Base-by-base conservation (phyloP, 2,329 filamentous ascomycete genomes). In the Colletotrichum destructivum region DNA sequence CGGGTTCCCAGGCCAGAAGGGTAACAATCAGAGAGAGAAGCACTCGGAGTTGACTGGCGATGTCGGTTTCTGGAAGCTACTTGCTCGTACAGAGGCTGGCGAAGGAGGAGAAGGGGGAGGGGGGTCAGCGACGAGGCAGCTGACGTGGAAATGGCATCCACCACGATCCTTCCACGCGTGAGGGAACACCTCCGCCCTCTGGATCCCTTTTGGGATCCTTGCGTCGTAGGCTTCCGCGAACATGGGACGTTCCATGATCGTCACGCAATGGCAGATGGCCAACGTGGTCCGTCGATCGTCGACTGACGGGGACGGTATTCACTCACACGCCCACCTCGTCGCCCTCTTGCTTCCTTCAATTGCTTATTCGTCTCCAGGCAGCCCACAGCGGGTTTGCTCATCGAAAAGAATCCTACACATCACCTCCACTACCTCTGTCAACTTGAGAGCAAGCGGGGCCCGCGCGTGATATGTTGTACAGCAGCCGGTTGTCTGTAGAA, bases 41-140 rank as follows among this genome's bases (percentile, higher is more conserved):
- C 44, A 40, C 15, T 40, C 42, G 23, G 16, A 13, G n/a, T 51
- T 5, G 8, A 35, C 31, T 35, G 59, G 16, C n/a, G 46, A 18
- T 16, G 4, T n/a, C 18, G 2, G 42, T 15, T 31, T 21, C 4
- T 26, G 16, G 18, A 9, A 26, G 18, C 60, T 6, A 40, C 11
- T 40, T 42, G 35, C n/a, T 35, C 9, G 40, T 15, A 18, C 46
- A 49, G 26, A 35, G 46, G 18, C 21, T 18, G 35, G 23, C 9
- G 23, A 44, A 31, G 31, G 47, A 51, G 8, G 35, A 60, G 55
- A 35, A 21, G 18, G 47, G 21, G 21, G 44, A 18, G 66, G 69
- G 59, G 59, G 47, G 65, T 72, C 62, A 72, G 69, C 69, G 51
- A 60, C 40, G 46, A 69, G 46, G 46, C 69, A 64, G 69, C 69